Evolutionary conservation across 345 rosid species (phyloP).

Genomic region (Lepidium africanum): DNA sequence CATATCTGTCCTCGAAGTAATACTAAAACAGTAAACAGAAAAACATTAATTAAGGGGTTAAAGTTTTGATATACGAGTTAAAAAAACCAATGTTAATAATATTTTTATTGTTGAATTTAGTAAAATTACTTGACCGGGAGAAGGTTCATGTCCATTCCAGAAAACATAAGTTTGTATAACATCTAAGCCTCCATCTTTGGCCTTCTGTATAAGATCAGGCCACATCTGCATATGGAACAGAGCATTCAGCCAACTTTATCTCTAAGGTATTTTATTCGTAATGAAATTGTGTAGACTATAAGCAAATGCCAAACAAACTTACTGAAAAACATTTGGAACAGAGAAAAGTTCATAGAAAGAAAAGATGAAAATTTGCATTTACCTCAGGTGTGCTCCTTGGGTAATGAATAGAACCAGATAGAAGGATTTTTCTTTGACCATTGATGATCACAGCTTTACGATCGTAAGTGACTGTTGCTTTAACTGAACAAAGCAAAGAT

Average conservation of each 20-base stretch:
- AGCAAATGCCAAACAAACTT: neutral
- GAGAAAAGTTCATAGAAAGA: neutral
- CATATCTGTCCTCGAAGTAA: slow-evolving; percentile 75
- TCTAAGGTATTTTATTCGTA: no score
- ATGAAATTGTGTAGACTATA: no score
- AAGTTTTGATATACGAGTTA: no score
- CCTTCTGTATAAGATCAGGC: slow-evolving; percentile 79
- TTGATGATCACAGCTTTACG: slow-evolving; percentile 44
- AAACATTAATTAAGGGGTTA: neutral
- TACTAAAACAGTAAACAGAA: slow-evolving; percentile 34
- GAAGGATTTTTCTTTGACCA: slow-evolving; percentile 44
- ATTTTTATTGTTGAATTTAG: no score
- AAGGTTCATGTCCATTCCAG: slow-evolving; percentile 57
- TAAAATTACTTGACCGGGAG: slow-evolving; percentile 24
- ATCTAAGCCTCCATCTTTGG: slow-evolving; percentile 92
- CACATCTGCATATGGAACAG: no score
- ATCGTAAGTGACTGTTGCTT: slow-evolving; percentile 35
- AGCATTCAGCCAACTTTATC: no score
- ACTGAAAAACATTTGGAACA: neutral
- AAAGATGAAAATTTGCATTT: neutral
- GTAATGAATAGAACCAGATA: slow-evolving; percentile 61
- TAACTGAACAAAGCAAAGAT: slow-evolving; percentile 14
- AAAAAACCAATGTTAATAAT: neutral
- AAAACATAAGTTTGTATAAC: slow-evolving; percentile 82
- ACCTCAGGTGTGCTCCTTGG: slow-evolving; percentile 64